Percentiles rank a stretch among this genome's conserved stretches.
These are phyloP conservation scores for Galeopsis tetrahit DNA, from an alignment of 257 asterid genomes.

Conservation along the genomic window DNA sequence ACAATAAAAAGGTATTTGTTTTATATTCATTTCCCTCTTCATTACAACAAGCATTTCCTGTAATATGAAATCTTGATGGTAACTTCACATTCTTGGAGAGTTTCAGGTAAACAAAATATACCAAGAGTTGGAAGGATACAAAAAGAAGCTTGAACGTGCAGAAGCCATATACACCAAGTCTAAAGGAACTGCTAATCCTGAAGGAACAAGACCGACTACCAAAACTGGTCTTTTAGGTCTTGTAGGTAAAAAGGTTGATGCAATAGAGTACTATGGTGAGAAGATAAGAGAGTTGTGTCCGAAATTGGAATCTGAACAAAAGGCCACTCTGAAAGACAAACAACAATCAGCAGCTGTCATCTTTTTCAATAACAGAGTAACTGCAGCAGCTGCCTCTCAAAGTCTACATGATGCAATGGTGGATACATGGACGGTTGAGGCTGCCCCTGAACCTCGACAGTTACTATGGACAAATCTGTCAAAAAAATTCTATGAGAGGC, in stretches of 20 bases:
- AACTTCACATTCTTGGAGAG: neutral
- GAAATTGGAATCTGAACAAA: conserved; percentile 73
- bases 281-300: conserved; percentile 64
- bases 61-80: neutral
- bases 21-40: neutral
- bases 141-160: conserved; percentile 79
- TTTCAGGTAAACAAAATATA: conserved; percentile 72
- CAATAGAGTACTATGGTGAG: conserved; percentile 70
- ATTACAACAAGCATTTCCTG: no score
- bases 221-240: conserved; percentile 82
- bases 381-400: conserved; percentile 90
- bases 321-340: conserved; percentile 71
- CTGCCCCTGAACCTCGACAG: conserved; percentile 81
- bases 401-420: conserved; percentile 73
- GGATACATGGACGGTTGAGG: conserved; percentile 78
- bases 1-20: conserved; percentile 59
- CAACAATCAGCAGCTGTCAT: conserved; percentile 78
- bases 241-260: conserved; percentile 75
- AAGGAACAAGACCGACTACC: conserved; percentile 67
- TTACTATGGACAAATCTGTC: conserved; percentile 76
- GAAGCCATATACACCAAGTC: conserved; percentile 67
- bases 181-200: conserved; percentile 55
- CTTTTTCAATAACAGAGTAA: conserved; percentile 70
- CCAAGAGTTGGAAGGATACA: conserved; percentile 70
- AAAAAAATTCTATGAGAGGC: conserved; percentile 60